Conservation (phyloP, 768 basidiomycete genomes). For the Amanita phalloides region DNA sequence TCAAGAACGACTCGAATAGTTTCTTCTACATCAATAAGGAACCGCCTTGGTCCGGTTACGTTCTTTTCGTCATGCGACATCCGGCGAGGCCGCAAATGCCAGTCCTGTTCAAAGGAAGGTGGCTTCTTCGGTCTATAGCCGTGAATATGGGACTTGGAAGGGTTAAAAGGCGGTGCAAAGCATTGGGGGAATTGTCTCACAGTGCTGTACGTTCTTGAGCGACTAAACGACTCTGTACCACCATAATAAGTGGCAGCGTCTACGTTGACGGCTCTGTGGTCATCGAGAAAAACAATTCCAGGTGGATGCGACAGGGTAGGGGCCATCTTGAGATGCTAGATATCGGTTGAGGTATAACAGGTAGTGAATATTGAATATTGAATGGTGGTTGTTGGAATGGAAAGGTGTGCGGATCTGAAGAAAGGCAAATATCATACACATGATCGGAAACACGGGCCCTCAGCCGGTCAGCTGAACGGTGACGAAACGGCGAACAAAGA, state of each 20-base stretch:
- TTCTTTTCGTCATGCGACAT: slow-evolving; percentile 92
- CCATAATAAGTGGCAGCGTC: slow-evolving; percentile 83
- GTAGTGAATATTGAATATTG: no score
- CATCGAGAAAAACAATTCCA: slow-evolving; percentile 54
- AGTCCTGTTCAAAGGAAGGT: slow-evolving; percentile 71
- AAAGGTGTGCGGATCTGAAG: background rate
- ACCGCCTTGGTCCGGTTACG: slow-evolving; percentile 69
- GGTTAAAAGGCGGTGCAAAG: background rate
- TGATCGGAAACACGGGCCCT: background rate
- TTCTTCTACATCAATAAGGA: slow-evolving; percentile 96
- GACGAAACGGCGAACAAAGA: no score
- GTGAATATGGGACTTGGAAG: slow-evolving; percentile 53
- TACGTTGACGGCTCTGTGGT: slow-evolving; percentile 35
- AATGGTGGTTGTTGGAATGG: background rate
- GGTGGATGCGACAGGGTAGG: slow-evolving; percentile 56
- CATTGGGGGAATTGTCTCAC: slow-evolving; percentile 31
- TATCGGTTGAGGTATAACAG: background rate
- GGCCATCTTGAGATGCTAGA: slow-evolving; percentile 28
- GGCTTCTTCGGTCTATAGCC: slow-evolving; percentile 61
- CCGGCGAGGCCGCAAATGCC: slow-evolving; percentile 60
- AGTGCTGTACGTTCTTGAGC: slow-evolving; percentile 81
- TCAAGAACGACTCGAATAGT: slow-evolving; percentile 94
- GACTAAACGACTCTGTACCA: slow-evolving; percentile 64
- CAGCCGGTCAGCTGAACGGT: background rate
- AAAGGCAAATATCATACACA: background rate